Conservation (phyloP, 169 alveolate genomes). For the Cryptosporidium canis region DNA sequence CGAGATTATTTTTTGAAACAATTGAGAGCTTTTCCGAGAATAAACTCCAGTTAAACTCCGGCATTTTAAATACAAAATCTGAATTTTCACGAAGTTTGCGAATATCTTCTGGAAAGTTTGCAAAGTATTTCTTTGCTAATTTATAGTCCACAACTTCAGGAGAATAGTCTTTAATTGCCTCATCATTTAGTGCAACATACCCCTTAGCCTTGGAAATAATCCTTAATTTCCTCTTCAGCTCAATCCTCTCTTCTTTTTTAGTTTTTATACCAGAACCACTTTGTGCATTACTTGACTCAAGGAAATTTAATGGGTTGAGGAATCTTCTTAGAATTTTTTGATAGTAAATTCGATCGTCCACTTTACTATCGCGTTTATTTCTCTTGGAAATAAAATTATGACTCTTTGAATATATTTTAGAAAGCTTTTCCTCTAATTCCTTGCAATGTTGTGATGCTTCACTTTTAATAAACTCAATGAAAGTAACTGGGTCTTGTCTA, state of each 20-base stretch:
- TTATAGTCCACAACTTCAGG: constrained; percentile 49
- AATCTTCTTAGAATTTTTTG: constrained; percentile 2
- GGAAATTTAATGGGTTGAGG: background rate
- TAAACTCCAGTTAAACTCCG: constrained; percentile 39
- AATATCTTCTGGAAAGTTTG: constrained; percentile 14
- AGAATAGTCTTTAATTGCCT: constrained; percentile 2
- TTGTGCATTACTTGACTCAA: background rate
- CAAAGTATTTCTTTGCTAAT: constrained; percentile 52
- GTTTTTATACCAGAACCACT: background rate
- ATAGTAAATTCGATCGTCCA: background rate
- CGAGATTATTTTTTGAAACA: constrained; percentile 22
- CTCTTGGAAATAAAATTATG: constrained; percentile 2
- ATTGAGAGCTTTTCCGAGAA: background rate
- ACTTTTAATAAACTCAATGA: constrained; percentile 2
- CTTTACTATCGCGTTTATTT: background rate
- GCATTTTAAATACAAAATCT: constrained; percentile 20
- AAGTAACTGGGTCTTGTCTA: constrained; percentile 25
- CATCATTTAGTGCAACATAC: constrained; percentile 34
- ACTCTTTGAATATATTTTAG: constrained; percentile 21
- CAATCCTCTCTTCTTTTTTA: constrained; percentile 39
- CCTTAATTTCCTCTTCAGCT: constrained; percentile 25
- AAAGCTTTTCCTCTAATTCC: constrained; percentile 23
- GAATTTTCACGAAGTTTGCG: background rate
- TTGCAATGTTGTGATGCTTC: constrained; percentile 9
- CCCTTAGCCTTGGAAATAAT: constrained; percentile 70